phyloP scores from a whole-genome alignment of 2,329 filamentous ascomycete species.

The Kalaharituber pfeilii region DNA sequence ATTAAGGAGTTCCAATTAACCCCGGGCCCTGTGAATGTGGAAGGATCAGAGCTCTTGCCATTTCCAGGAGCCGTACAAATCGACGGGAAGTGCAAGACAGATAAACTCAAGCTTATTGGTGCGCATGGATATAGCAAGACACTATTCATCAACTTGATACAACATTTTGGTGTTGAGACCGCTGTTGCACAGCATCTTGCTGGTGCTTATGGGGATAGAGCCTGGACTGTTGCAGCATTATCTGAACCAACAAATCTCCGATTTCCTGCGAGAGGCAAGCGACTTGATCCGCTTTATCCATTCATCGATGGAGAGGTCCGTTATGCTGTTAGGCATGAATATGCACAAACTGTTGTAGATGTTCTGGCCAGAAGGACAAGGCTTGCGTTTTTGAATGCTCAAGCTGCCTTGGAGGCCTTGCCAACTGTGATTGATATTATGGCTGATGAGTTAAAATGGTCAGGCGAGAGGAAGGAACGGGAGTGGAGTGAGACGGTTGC shows the following conservation, averaged over 20 bases:
- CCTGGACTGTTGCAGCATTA: conserved; percentile 74
- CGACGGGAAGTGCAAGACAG: conserved; percentile 44
- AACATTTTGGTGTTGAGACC: conserved; percentile 81
- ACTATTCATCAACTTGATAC: conserved; percentile 86
- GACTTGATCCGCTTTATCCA: conserved; percentile 65
- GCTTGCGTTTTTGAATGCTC: conserved; percentile 77
- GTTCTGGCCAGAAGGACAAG: conserved; percentile 71
- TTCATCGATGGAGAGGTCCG: conserved; percentile 85
- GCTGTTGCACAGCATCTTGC: conserved; percentile 81
- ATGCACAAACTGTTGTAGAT: conserved; percentile 78
- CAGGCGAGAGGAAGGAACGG: conserved; percentile 48
- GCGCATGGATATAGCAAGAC: conserved; percentile 79
- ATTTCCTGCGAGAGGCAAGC: conserved; percentile 67
- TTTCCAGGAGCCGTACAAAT: no score
- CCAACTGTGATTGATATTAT: conserved; percentile 79
- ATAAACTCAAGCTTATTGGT: conserved; percentile 62
- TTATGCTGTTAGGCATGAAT: conserved; percentile 76
- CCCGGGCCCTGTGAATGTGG: no score
- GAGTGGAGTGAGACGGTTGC: conserved; percentile 61
- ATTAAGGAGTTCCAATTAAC: conserved; percentile 49
- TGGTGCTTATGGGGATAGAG: conserved; percentile 75
- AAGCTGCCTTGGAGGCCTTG: conserved; percentile 72
- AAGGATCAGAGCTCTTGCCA: no score
- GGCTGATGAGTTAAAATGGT: conserved; percentile 69
- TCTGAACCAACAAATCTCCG: conserved; percentile 55